These are phyloP conservation scores for Starmerella floricola DNA, from an alignment of 805 yeast genomes.

Conservation along the genomic window DNA sequence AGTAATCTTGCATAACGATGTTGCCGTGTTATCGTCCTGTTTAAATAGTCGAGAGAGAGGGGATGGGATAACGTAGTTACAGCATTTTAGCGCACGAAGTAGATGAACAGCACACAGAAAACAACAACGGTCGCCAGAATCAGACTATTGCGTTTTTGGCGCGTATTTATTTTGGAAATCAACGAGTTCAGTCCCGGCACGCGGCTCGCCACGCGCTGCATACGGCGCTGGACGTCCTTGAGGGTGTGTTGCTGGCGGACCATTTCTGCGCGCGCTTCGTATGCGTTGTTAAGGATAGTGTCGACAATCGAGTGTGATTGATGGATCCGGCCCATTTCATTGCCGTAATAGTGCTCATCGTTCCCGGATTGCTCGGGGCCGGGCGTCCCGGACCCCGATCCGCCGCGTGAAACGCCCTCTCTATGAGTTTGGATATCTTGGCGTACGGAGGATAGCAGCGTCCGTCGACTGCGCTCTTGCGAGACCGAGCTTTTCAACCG, in stretches of 20 bases:
- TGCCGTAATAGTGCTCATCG: constrained; percentile 63
- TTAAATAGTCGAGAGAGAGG: too few species aligned
- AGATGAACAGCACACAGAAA: constrained; percentile 56
- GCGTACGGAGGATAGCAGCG: constrained; percentile 62
- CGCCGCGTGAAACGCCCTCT: constrained; percentile 27
- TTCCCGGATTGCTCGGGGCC: constrained; percentile 21
- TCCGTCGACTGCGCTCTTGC: constrained; percentile 66
- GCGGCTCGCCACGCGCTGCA: constrained; percentile 48
- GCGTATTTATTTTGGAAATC: constrained; percentile 68
- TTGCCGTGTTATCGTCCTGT: too few species aligned
- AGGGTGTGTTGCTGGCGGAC: constrained; percentile 56
- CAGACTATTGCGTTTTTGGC: constrained; percentile 78
- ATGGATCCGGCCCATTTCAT: constrained; percentile 65
- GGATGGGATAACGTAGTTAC: constrained; percentile 27
- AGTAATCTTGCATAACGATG: too few species aligned
- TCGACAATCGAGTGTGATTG: constrained; percentile 67
- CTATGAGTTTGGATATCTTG: constrained; percentile 60
- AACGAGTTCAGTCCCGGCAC: constrained; percentile 77
- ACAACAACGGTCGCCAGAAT: constrained; percentile 68
- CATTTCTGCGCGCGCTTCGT: constrained; percentile 78
- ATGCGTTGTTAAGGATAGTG: constrained; percentile 68
- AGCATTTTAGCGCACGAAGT: constrained; percentile 34
- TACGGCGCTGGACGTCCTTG: constrained; percentile 48
- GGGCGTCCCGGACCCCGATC: constrained; percentile 18
- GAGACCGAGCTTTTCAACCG: constrained; percentile 47